Evolutionary conservation across 306 rosid species (phyloP).

Genomic region (Quercus ilex): DNA sequence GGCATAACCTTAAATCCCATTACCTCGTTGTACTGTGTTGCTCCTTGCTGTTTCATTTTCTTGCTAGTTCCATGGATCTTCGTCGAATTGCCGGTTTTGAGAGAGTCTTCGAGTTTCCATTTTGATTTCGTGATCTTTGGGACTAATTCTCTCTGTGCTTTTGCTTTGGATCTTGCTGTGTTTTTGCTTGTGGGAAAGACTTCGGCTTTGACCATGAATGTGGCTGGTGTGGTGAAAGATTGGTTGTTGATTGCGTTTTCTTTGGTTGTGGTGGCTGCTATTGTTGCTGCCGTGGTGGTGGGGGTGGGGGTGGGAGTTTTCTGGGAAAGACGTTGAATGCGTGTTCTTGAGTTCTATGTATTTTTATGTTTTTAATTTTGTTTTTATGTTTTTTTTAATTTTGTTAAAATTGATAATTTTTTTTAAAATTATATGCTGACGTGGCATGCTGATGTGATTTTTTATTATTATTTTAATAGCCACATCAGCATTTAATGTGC

Average conservation of each 20-base stretch:
- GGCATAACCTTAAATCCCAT: conserved; percentile 86
- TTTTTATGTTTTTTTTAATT: too few relatives aligned
- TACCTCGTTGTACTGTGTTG: conserved; percentile 71
- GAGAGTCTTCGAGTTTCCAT: conserved; percentile 53
- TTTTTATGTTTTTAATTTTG: too few relatives aligned
- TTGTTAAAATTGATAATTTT: too few relatives aligned
- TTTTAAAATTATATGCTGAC: too few relatives aligned
- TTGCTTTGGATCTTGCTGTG: conserved; percentile 77
- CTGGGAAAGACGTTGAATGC: too few relatives aligned
- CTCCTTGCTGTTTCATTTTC: conserved; percentile 74
- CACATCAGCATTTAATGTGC: too few relatives aligned
- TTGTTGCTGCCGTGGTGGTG: too few relatives aligned
- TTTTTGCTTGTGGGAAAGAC: conserved; percentile 85
- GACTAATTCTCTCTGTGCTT: conserved; percentile 75
- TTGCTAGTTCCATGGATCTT: conserved; percentile 68
- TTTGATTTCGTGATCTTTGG: conserved; percentile 65
- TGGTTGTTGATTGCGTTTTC: conserved; percentile 86
- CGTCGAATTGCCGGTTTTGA: conserved; percentile 63
- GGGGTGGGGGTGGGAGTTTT: too few relatives aligned
- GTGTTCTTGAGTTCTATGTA: too few relatives aligned
- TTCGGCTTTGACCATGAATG: conserved; percentile 88
- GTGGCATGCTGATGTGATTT: too few relatives aligned
- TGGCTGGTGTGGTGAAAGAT: conserved; percentile 88
- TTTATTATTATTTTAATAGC: too few relatives aligned
- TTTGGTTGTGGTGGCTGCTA: too few relatives aligned